Evolutionary conservation across 257 asterid genomes (phyloP).

Genomic region (Primulina huaijiensis): DNA sequence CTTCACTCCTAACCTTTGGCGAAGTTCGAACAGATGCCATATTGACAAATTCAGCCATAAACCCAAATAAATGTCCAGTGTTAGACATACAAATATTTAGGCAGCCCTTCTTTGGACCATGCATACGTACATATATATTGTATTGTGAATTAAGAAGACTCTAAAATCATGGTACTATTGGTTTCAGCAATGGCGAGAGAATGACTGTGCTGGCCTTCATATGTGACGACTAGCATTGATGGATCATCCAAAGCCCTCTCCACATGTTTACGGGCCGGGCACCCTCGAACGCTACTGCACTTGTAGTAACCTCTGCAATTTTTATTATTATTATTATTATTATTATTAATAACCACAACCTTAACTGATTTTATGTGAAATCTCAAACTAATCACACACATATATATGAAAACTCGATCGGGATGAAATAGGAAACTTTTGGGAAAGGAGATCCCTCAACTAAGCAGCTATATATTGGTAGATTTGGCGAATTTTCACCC

Average conservation of each 20-base stretch:
- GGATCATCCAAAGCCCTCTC: constrained; percentile 88
- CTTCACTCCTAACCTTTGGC: no score
- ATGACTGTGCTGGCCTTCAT: constrained; percentile 91
- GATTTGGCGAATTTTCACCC: no score
- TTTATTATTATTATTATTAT: background rate
- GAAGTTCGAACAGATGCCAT: background rate
- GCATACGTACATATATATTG: no score
- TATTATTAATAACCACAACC: background rate
- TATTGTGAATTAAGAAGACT: constrained; percentile 50
- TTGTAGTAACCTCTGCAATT: constrained; percentile 84
- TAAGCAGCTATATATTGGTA: no score
- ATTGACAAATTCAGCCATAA: background rate
- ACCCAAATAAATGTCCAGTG: constrained; percentile 11
- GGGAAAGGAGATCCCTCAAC: no score
- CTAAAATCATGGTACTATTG: constrained; percentile 48
- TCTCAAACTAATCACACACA: no score
- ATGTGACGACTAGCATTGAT: constrained; percentile 77
- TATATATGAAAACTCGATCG: no score
- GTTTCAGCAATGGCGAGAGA: constrained; percentile 49
- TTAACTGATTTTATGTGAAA: no score
- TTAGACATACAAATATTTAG: background rate
- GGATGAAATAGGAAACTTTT: no score
- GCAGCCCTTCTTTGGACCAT: no score
- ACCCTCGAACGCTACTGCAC: constrained; percentile 89
- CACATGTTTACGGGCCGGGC: constrained; percentile 92